These are phyloP conservation scores for Paecilomyces fulvus DNA, from an alignment of 2,329 filamentous ascomycete genomes.

Conservation along the genomic window DNA sequence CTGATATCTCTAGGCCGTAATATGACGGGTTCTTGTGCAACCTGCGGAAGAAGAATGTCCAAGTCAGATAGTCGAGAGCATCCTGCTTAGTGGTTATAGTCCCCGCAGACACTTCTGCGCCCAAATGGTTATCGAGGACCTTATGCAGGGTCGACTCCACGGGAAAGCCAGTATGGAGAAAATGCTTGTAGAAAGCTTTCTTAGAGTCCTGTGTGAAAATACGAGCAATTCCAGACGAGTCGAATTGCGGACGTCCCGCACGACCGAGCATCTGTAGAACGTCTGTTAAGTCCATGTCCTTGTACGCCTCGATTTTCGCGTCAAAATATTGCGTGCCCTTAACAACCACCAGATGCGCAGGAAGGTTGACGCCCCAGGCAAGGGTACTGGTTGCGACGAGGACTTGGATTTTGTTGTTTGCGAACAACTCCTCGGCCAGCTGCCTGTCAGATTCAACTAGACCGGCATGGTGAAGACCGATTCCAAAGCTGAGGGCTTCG, in stretches of 20 bases:
- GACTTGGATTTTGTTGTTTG: slow-evolving; percentile 97
- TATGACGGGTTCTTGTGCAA: slow-evolving; percentile 98
- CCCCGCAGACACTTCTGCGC: slow-evolving; percentile 86
- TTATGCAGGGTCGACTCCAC: slow-evolving; percentile 96
- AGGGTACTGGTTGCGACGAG: slow-evolving; percentile 91
- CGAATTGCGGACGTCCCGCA: slow-evolving; percentile 92
- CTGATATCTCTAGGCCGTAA: slow-evolving; percentile 88
- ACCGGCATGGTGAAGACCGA: slow-evolving; percentile 93
- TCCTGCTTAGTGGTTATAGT: slow-evolving; percentile 94
- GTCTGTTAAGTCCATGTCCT: slow-evolving; percentile 97
- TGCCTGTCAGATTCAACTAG: slow-evolving; percentile 90
- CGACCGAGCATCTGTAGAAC: slow-evolving; percentile 96
- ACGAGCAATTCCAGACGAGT: slow-evolving; percentile 86
- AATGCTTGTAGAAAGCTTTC: slow-evolving; percentile 99
- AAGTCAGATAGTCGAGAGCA: slow-evolving; percentile 92
- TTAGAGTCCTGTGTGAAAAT: slow-evolving; percentile 97
- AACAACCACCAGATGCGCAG: slow-evolving; percentile 91
- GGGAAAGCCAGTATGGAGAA: slow-evolving; percentile 93
- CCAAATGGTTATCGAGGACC: slow-evolving; percentile 92
- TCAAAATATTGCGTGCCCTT: slow-evolving; percentile 98
- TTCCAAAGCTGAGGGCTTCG: slow-evolving; percentile 94
- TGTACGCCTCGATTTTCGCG: slow-evolving; percentile 94
- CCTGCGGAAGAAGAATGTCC: slow-evolving; percentile 98
- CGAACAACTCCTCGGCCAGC: slow-evolving; percentile 85
- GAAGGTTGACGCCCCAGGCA: slow-evolving; percentile 96